Conservation (phyloP, 2,329 filamentous ascomycete species). For the Pestalotiopsis sp. region DNA sequence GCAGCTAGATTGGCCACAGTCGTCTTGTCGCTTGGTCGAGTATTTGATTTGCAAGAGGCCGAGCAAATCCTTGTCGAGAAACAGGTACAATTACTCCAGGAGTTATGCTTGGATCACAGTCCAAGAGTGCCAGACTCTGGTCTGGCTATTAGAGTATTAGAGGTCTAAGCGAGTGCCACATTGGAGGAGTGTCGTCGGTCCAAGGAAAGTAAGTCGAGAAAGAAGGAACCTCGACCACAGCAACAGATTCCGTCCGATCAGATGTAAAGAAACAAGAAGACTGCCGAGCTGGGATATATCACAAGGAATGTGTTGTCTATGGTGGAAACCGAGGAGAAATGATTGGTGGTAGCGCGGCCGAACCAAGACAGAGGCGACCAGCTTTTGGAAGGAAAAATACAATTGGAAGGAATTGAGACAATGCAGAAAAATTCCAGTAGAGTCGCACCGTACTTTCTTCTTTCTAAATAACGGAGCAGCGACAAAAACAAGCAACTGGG, state of each 20-base stretch:
- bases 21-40: not conserved
- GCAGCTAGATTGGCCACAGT: not conserved
- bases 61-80: not conserved
- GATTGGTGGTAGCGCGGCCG: constrained; percentile 1
- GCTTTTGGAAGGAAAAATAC: constrained; percentile 24
- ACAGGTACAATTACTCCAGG: not conserved
- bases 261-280: constrained; percentile 16
- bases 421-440: constrained; percentile 26
- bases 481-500: constrained; percentile 18
- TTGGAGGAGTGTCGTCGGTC: constrained; percentile 19
- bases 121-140: constrained; percentile 33
- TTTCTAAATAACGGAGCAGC: constrained; percentile 20
- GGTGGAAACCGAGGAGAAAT: constrained; percentile 20
- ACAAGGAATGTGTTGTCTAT: constrained; percentile 33
- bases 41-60: not conserved
- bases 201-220: constrained; percentile 16
- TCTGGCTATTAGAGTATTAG: constrained; percentile 31
- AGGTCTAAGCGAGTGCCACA: constrained; percentile 28
- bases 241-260: constrained; percentile 10
- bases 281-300: constrained; percentile 16
- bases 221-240: constrained; percentile 13
- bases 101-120: constrained; percentile 17
- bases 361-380: constrained; percentile 32
- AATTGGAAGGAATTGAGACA: constrained; percentile 26
- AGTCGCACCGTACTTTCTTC: constrained; percentile 18